Evolutionary conservation across 148 eudicot genomes (phyloP).

Genomic region (Cornus suecica): DNA sequence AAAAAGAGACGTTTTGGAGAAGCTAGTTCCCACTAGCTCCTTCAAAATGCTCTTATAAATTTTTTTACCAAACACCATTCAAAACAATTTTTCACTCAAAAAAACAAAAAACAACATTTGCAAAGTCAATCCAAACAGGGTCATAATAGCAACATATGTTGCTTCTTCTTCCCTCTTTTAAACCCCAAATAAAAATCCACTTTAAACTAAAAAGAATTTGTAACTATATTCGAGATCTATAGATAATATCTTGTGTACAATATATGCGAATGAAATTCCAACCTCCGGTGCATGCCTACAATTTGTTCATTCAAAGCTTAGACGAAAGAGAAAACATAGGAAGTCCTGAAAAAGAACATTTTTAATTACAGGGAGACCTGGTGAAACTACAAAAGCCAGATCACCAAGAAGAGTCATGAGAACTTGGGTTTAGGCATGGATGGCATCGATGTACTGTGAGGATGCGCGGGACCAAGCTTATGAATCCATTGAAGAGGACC

Average conservation of each 20-base stretch:
- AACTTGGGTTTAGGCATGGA: constrained; percentile 49
- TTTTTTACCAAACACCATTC: no score
- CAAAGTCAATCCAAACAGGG: no score
- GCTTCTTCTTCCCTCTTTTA: no score
- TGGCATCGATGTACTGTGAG: constrained; percentile 19
- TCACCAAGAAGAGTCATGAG: constrained; percentile 26
- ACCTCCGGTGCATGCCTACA: no score
- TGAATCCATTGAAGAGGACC: constrained; percentile 74
- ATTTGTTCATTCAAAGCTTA: constrained; percentile 16
- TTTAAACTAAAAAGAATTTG: neutral
- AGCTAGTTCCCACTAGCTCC: no score
- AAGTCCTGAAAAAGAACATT: constrained; percentile 19
- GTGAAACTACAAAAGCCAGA: constrained; percentile 21
- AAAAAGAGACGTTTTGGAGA: no score
- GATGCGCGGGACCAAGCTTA: constrained; percentile 53
- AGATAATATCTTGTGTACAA: neutral
- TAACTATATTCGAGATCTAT: neutral
- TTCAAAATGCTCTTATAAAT: no score
- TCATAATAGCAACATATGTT: no score
- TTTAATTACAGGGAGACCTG: constrained; percentile 31
- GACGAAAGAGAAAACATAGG: constrained; percentile 25
- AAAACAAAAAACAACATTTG: no score
- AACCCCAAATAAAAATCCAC: no score
- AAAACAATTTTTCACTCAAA: no score
- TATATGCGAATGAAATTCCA: constrained; percentile 4